Evolutionary conservation across 306 rosid genomes (phyloP).

Genomic region (Hippophae gyantsensis): DNA sequence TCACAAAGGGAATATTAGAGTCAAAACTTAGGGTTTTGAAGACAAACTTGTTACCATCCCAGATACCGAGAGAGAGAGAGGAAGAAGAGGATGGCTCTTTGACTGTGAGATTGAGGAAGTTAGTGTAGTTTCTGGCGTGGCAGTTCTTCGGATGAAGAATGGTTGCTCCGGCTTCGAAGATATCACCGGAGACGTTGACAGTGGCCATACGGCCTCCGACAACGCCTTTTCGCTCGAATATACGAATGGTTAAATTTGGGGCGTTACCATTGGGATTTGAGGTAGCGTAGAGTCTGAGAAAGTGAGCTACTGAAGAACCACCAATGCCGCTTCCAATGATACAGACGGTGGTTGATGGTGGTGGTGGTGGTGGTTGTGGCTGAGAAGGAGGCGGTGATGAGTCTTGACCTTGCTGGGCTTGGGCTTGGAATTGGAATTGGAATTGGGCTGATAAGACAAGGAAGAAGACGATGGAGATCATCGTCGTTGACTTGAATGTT

Average conservation of each 20-base stretch:
- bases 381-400: constrained; percentile 9
- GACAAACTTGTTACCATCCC: constrained; percentile 67
- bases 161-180: constrained; percentile 87
- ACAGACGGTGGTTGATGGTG: constrained; percentile 40
- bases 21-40: constrained; percentile 47
- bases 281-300: constrained; percentile 64
- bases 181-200: constrained; percentile 50
- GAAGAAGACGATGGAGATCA: not conserved
- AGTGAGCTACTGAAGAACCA: constrained; percentile 77
- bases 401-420: not conserved
- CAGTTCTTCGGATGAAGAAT: constrained; percentile 75
- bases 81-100: constrained; percentile 30
- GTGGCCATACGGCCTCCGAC: constrained; percentile 79
- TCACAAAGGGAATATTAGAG: constrained; percentile 31
- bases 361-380: no score
- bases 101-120: constrained; percentile 45
- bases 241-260: constrained; percentile 33
- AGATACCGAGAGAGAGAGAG: constrained; percentile 47
- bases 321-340: constrained; percentile 85
- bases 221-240: constrained; percentile 58
- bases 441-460: not conserved
- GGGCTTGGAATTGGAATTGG: not conserved
- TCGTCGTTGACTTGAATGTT: not conserved
- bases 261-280: constrained; percentile 10
- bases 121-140: constrained; percentile 48